Evolutionary conservation across 164 flowering plant genomes (phyloP), one percentile per base, ranked within the genome.

Genomic region (Berberis vulgaris): DNA sequence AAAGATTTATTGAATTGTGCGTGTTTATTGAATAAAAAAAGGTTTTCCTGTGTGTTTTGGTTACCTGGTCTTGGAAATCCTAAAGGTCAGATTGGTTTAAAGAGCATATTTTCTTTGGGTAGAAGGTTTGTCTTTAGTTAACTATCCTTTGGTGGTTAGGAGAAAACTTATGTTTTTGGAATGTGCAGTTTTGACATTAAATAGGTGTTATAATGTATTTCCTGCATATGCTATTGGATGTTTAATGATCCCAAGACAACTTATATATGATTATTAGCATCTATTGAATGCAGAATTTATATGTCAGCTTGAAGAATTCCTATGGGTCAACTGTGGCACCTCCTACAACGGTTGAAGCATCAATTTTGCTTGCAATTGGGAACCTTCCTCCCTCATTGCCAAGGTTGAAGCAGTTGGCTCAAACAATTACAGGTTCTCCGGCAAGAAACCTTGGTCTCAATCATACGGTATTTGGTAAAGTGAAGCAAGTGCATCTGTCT

Each of bases 391-490:
- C 89, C 39, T 53, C 65, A 8, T 59, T 40, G 63, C 67, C 76
- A 68, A 85, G 98, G 78, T 64, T 82, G 61, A 91, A 87, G 78
- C 93, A 92, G 73, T 74, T 92, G 71, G 96, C 95, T 69, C 86
- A 85, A 70, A 82, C 89, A 41, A 87, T 92, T 63, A 78, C 76
- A 1, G 83, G 81, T 61, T 82, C 97, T 55, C 84, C 79, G 68
- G 72, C 86, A 45, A 77, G 65, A 75, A 91, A 91, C 70, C 97
- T 91, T 49, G 97, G 97, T 60, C 86, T 91, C 54, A 84, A 85
- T 69, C 76, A 88, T 62, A 80, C 87, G 9, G 87, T 78, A 5
- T 91, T 91, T 76, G 97, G 97, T 50, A 83, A 66, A 74, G 97
- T 91, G 43, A 91, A 88, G 72, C 86, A 85, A 77, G 87, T 91